Evolutionary conservation across 2,329 filamentous ascomycete genomes (phyloP).

Genomic region (Aspergillus sergii): DNA sequence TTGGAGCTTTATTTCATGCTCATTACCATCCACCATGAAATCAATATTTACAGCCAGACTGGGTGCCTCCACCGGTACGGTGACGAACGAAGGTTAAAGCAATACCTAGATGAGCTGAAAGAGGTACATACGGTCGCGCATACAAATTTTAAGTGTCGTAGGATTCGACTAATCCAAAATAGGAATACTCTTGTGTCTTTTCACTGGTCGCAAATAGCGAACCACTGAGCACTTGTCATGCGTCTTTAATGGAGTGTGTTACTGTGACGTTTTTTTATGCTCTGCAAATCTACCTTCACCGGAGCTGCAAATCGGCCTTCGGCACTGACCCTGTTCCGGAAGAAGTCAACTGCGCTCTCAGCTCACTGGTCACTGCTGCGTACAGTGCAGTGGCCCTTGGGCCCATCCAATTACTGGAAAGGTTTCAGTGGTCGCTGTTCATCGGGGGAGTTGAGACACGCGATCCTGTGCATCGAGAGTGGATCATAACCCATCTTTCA

Average conservation of each 20-base stretch:
- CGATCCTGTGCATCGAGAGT: conserved; percentile 14
- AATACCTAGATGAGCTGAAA: conserved; percentile 5
- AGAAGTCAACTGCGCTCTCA: conserved; percentile 1
- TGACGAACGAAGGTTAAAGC: not conserved
- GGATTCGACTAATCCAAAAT: not conserved
- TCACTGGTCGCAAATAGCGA: not conserved
- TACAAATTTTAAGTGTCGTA: not conserved
- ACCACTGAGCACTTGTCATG: not conserved
- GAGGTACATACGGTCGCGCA: not conserved
- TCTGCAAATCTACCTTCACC: conserved; percentile 11
- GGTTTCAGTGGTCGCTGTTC: conserved; percentile 18
- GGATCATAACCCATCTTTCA: conserved; percentile 11
- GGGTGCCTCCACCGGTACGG: not conserved
- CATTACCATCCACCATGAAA: conserved; percentile 14
- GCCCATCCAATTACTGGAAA: conserved; percentile 12
- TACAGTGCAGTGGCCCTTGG: conserved; percentile 10
- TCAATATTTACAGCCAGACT: conserved; percentile 10
- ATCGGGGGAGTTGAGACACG: conserved; percentile 11
- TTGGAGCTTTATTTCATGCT: conserved; percentile 16
- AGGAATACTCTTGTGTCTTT: not conserved
- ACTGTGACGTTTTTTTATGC: conserved; percentile 14
- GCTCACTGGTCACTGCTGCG: conserved; percentile 4
- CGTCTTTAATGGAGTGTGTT: conserved; percentile 12
- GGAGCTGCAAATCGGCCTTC: conserved; percentile 9
- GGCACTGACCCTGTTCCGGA: not conserved